phyloP scores from a whole-genome alignment of 148 eudicot species.

The Silene conica region DNA sequence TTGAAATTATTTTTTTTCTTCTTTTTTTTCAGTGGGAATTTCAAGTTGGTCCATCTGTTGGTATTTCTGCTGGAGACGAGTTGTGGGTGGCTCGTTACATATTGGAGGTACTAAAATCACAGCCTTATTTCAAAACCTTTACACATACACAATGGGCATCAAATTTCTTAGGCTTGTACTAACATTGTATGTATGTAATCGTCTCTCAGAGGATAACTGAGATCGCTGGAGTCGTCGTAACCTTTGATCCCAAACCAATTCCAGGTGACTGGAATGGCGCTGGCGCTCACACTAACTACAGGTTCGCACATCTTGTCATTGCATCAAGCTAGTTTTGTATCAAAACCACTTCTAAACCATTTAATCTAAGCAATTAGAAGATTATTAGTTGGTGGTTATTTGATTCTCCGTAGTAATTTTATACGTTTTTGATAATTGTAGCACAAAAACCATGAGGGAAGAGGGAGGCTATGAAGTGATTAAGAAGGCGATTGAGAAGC shows the following conservation, averaged over 20 bases:
- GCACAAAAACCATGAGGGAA: constrained; percentile 49
- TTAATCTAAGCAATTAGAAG: too few relatives aligned
- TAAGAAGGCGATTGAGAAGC: constrained; percentile 51
- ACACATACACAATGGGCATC: not conserved
- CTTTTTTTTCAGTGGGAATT: constrained; percentile 50
- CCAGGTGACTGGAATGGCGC: constrained; percentile 84
- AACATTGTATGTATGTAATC: not conserved
- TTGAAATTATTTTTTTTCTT: not conserved
- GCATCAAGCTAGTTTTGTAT: not conserved
- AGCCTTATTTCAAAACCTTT: not conserved
- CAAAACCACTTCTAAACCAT: not conserved
- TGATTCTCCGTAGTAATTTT: not conserved
- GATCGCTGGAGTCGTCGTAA: constrained; percentile 45
- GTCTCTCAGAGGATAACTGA: constrained; percentile 50
- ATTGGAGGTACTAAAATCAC: constrained; percentile 38
- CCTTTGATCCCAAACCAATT: constrained; percentile 59
- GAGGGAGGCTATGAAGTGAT: constrained; percentile 51
- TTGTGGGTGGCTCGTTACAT: constrained; percentile 60
- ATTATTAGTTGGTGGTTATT: not conserved
- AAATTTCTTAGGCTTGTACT: not conserved
- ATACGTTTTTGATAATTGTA: constrained; percentile 3
- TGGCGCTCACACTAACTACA: constrained; percentile 78
- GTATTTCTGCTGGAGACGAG: constrained; percentile 59
- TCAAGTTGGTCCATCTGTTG: constrained; percentile 60
- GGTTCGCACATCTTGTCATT: constrained; percentile 23